Base-by-base conservation (phyloP, 2,329 filamentous ascomycete species). In the Capronia americana region DNA sequence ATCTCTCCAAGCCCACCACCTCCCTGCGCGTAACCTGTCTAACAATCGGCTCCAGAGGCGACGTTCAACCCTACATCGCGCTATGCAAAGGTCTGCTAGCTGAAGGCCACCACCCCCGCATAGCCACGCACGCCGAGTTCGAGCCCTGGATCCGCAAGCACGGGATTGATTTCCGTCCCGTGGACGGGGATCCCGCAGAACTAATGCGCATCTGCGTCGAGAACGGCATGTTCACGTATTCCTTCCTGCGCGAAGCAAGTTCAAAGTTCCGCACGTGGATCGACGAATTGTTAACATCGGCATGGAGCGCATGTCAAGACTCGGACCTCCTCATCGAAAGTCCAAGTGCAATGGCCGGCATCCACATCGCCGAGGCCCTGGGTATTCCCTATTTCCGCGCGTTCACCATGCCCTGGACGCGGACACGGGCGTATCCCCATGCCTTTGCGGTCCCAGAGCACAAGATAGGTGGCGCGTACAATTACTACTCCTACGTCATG, bases 361-460 rank as follows among this genome's bases (percentile, higher is more conserved):
- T 99, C 61, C 95, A 99, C 77, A 96, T 99, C 71, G 95, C 95
- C 1, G 95, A 99, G 79, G 92, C 93, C 26, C 84, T 99, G 1
- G 85, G 87, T 14, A 96, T 99, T 53, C 95, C 95, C 0, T 99
- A 99, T 78, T 98, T 98, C 82, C 88, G 95, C 63, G 94, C 93
- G 0, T 99, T 99, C 76, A 96, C 93, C 20, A 99, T 99, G 95
- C 95, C 95, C 0, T 99, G 95, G 95, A 97, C 95, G 0, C 88
- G 93, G 57, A 99, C 95, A 17, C 86, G 95, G 61, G 93, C 94
- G 0, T 99, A 99, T 74, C 95, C 95, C 2, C 95, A 99, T 78
- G 95, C 95, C 0, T 99, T 99, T 78, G 90, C 94, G 28, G 93
- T 96, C 68, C 91, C 93, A 1, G 92, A 96, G 69, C 89, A 92